Conservation (phyloP, 352 stramenopile species). For the Pythium vanterpoolii region DNA sequence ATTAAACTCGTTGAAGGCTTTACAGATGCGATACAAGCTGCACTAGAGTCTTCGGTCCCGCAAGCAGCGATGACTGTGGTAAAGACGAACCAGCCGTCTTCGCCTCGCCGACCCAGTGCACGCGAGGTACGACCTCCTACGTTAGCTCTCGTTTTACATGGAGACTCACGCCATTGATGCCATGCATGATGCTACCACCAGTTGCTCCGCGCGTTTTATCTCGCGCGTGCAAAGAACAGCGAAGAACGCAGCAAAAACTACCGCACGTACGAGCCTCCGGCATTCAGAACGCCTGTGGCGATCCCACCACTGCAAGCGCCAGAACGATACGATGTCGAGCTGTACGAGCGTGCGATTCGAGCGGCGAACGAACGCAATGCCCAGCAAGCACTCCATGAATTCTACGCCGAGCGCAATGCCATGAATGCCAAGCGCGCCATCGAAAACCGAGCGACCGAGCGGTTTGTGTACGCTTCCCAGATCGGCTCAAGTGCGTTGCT, state of each 20-base stretch:
- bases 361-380: conserved; percentile 23
- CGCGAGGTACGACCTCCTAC: conserved; percentile 5
- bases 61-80: background rate
- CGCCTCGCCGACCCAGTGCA: conserved; percentile 11
- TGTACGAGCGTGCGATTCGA: conserved; percentile 18
- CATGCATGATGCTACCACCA: conserved; percentile 15
- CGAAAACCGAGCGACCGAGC: conserved; percentile 21
- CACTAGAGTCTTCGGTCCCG: conserved; percentile 4
- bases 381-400: conserved; percentile 4
- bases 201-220: conserved; percentile 53
- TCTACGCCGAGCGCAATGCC: conserved; percentile 18
- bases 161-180: background rate
- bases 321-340: conserved; percentile 19
- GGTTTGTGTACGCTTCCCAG: conserved; percentile 18
- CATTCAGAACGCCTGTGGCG: conserved; percentile 17
- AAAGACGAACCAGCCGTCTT: background rate
- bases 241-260: conserved; percentile 44
- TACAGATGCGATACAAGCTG: conserved; percentile 10
- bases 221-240: conserved; percentile 43
- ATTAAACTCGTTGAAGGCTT: conserved; percentile 11
- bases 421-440: conserved; percentile 8
- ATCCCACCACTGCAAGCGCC: conserved; percentile 33
- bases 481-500: conserved; percentile 8
- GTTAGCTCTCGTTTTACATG: background rate
- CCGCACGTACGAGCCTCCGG: conserved; percentile 11